Evolutionary conservation across 306 rosid species (phyloP).

Genomic region (Rosa multiflora): DNA sequence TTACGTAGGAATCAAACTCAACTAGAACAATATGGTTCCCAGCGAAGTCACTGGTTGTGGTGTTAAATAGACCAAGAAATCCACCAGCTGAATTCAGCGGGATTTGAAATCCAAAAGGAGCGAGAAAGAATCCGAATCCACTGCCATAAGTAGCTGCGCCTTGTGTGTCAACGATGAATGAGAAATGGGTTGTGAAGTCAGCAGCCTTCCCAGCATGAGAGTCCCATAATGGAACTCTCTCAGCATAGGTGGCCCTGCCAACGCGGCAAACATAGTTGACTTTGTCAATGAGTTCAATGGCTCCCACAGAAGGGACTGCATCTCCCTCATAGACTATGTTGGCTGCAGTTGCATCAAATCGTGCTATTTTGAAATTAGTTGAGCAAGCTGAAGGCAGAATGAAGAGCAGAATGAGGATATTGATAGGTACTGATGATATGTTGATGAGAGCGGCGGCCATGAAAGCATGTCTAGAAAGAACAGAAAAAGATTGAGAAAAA

Average conservation of each 20-base stretch:
- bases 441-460: not conserved
- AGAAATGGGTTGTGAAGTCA: not conserved
- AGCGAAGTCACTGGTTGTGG: not conserved
- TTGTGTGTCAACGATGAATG: conserved; percentile 10
- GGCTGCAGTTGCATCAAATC: not conserved
- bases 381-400: conserved; percentile 17
- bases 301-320: conserved; percentile 12
- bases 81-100: not conserved
- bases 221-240: conserved; percentile 13
- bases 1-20: not conserved
- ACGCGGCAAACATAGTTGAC: not conserved
- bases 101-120: not conserved
- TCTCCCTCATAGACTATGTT: conserved; percentile 21
- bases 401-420: not conserved
- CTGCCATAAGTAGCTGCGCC: not conserved
- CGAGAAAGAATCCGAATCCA: not conserved
- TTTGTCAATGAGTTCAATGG: conserved; percentile 7
- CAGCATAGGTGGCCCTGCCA: conserved; percentile 13
- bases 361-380: not conserved
- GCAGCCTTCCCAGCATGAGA: not conserved
- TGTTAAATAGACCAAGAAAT: conserved; percentile 2
- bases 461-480: not conserved
- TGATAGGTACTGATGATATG: not conserved
- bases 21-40: not conserved
- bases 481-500: not conserved